Conservation (phyloP, 495 filamentous ascomycete species). For the Eremomyces bilateralis region DNA sequence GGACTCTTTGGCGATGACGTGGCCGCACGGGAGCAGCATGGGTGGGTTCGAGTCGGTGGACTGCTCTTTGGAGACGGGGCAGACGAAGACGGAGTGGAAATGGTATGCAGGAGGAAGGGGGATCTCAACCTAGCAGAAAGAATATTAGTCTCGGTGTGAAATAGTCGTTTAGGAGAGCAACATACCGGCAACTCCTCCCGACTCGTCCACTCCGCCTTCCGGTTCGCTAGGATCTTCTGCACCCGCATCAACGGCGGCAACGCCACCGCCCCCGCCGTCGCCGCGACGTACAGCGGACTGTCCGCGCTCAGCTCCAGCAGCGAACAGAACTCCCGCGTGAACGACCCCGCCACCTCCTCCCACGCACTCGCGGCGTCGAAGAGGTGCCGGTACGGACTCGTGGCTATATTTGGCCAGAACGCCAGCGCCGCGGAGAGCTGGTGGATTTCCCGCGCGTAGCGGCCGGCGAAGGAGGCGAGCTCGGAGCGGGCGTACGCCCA, state of each 20-base stretch:
- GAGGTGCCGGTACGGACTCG: slow-evolving; percentile 50
- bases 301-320: slow-evolving; percentile 70
- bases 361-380: slow-evolving; percentile 56
- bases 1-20: slow-evolving; percentile 75
- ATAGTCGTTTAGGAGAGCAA: background rate
- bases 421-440: slow-evolving; percentile 57
- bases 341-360: slow-evolving; percentile 58
- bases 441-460: slow-evolving; percentile 55
- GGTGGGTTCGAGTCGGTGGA: slow-evolving; percentile 83
- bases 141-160: slow-evolving; percentile 3
- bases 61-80: slow-evolving; percentile 89
- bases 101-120: slow-evolving; percentile 67
- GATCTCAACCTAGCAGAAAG: slow-evolving; percentile 56
- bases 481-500: slow-evolving; percentile 47
- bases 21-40: slow-evolving; percentile 94
- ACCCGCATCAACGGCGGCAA: slow-evolving; percentile 69
- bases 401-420: slow-evolving; percentile 41
- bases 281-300: slow-evolving; percentile 75
- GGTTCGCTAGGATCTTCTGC: slow-evolving; percentile 59
- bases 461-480: slow-evolving; percentile 41
- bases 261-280: slow-evolving; percentile 78
- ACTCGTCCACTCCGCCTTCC: slow-evolving; percentile 86
- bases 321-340: slow-evolving; percentile 90
- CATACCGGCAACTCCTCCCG: slow-evolving; percentile 65
- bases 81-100: slow-evolving; percentile 95